A percentile compares a stretch with the other conserved stretches of the same genome.
Evolutionary conservation across 208 protist genomes (phyloP).

Genomic region (Vickermania ingenoplastis): DNA sequence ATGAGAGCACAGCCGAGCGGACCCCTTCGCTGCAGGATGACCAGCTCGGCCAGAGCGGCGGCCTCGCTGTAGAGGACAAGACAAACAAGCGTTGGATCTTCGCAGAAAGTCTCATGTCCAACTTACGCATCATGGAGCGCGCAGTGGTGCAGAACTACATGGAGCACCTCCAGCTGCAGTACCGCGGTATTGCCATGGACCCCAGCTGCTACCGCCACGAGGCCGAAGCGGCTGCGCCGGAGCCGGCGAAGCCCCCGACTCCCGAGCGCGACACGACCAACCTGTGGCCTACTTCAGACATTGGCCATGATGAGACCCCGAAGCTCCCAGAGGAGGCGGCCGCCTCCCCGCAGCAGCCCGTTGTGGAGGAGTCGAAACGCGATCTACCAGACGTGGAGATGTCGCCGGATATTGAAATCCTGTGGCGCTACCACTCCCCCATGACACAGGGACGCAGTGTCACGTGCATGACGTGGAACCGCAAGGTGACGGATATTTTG

Average conservation of each 20-base stretch:
- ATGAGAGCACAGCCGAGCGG: constrained; percentile 16
- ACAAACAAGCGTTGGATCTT: constrained; percentile 59
- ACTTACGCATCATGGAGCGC: constrained; percentile 83
- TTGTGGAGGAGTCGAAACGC: neutral
- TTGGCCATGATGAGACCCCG: constrained; percentile 1
- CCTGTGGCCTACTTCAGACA: neutral
- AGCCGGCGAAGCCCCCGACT: neutral
- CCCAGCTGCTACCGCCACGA: constrained; percentile 6
- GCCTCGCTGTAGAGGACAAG: neutral
- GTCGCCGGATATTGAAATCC: constrained; percentile 41
- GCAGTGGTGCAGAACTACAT: constrained; percentile 87
- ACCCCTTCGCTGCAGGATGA: neutral
- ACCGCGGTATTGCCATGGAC: constrained; percentile 72
- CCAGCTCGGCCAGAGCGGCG: neutral
- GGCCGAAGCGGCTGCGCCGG: neutral
- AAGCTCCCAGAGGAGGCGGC: constrained; percentile 2
- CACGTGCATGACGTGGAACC: constrained; percentile 90
- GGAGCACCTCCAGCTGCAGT: constrained; percentile 78
- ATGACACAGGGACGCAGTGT: constrained; percentile 71
- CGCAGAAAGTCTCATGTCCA: constrained; percentile 66
- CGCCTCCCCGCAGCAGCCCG: neutral
- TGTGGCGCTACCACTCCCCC: constrained; percentile 83
- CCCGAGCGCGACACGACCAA: neutral
- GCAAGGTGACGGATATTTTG: constrained; percentile 82
- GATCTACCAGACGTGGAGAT: constrained; percentile 20